Percentiles rank a stretch among this genome's conserved stretches.
phyloP scores from a whole-genome alignment of 768 basidiomycete species.

The Russula griseocarnosa region DNA sequence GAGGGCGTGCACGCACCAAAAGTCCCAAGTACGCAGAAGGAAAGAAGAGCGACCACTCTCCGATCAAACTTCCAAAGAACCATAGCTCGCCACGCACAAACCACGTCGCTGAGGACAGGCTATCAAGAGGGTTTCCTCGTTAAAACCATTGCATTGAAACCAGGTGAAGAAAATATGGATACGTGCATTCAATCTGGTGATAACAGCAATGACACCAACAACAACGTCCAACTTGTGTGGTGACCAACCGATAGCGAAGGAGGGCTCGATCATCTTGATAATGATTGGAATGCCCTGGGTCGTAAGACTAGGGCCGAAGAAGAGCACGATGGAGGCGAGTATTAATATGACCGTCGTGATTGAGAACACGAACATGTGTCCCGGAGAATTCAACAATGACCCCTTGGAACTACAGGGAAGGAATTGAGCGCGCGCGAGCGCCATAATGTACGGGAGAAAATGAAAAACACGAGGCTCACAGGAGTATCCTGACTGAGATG shows the following conservation, averaged over 20 bases:
- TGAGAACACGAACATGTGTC: slow-evolving; percentile 16
- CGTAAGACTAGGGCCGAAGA: slow-evolving; percentile 10
- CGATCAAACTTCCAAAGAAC: slow-evolving; percentile 20
- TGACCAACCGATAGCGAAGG: slow-evolving; percentile 11
- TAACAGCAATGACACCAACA: not conserved
- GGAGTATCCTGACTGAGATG: slow-evolving; percentile 20
- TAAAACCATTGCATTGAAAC: not conserved
- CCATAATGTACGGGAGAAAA: not conserved
- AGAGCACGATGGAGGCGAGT: slow-evolving; percentile 14
- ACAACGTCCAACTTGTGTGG: slow-evolving; percentile 11
- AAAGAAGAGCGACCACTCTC: slow-evolving; percentile 15
- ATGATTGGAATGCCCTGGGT: slow-evolving; percentile 11
- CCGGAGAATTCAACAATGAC: slow-evolving; percentile 6
- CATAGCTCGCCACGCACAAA: slow-evolving; percentile 23
- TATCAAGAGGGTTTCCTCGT: not conserved
- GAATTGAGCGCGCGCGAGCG: not conserved
- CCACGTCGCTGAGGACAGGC: slow-evolving; percentile 24
- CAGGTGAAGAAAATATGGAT: not conserved
- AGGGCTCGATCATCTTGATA: slow-evolving; percentile 12
- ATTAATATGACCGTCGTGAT: slow-evolving; percentile 9
- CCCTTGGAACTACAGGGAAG: slow-evolving; percentile 12
- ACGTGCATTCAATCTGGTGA: slow-evolving; percentile 18
- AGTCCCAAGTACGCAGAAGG: slow-evolving; percentile 12
- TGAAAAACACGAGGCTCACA: slow-evolving; percentile 9
- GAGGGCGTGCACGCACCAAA: slow-evolving; percentile 1